Conservation (phyloP, 2,329 filamentous ascomycete genomes). For the Colletotrichum abscissum region DNA sequence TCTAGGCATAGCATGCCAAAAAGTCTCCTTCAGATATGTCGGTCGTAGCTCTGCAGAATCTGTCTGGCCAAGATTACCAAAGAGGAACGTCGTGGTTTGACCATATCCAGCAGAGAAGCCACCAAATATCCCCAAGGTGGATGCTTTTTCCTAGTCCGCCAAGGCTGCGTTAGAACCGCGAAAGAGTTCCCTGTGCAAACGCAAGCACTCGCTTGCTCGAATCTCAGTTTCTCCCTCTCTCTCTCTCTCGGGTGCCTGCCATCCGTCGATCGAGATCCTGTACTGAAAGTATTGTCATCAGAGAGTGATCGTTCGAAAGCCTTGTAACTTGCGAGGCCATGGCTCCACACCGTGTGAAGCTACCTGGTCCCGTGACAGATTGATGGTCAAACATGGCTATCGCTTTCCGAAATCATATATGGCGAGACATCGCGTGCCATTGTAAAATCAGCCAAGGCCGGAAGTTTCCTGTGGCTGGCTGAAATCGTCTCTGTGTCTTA, state of each 20-base stretch:
- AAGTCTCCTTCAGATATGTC: not conserved
- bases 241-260: no score
- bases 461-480: not conserved
- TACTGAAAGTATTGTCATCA: not conserved
- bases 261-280: not conserved
- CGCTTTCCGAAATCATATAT: not conserved
- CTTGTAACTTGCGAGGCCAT: not conserved
- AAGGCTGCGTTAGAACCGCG: not conserved
- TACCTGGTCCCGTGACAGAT: constrained; percentile 24
- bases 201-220: not conserved
- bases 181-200: not conserved
- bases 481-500: constrained; percentile 11
- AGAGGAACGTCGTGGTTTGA: not conserved
- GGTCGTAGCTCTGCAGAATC: not conserved
- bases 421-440: constrained; percentile 9
- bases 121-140: not conserved
- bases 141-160: not conserved
- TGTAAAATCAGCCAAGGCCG: not conserved
- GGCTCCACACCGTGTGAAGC: constrained; percentile 21
- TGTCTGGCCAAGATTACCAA: not conserved
- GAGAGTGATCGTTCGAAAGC: not conserved
- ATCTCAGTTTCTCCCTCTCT: no score
- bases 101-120: not conserved
- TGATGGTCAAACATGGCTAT: constrained; percentile 19
- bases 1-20: not conserved